These are phyloP conservation scores for Lablab purpureus DNA, from an alignment of 306 rosid genomes.

Conservation along the genomic window DNA sequence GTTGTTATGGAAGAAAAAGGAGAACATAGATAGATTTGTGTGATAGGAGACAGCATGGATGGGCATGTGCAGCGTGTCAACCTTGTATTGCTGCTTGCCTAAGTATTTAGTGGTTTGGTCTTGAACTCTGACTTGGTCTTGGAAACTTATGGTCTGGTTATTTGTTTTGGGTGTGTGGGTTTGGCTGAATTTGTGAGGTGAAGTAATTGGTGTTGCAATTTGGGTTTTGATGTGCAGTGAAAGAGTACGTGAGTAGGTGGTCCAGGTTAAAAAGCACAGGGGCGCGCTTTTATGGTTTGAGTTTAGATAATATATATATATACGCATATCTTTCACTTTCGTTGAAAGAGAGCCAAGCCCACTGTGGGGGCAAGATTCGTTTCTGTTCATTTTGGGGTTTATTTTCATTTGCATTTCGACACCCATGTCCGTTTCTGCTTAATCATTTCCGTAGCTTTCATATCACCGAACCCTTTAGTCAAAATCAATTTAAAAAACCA, in stretches of 20 bases:
- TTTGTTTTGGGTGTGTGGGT: background rate
- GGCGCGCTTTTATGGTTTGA: slow-evolving; percentile 38
- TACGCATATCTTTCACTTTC: slow-evolving; percentile 35
- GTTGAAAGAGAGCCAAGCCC: background rate
- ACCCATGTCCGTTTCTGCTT: slow-evolving; percentile 44
- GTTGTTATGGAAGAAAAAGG: background rate
- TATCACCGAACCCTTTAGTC: slow-evolving; percentile 50
- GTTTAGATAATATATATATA: slow-evolving; percentile 24
- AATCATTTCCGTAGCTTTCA: slow-evolving; percentile 47
- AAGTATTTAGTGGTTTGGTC: slow-evolving; percentile 3
- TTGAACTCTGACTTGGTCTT: slow-evolving; percentile 21
- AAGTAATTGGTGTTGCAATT: background rate
- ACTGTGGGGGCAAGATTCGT: slow-evolving; percentile 2
- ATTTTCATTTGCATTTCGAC: slow-evolving; percentile 36
- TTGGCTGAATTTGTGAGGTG: background rate
- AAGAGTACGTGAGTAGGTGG: slow-evolving; percentile 5
- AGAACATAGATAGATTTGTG: background rate
- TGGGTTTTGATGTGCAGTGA: slow-evolving; percentile 5
- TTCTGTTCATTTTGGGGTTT: background rate
- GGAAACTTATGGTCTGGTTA: background rate
- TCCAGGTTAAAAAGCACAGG: slow-evolving; percentile 2
- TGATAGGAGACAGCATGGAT: background rate
- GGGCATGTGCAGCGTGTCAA: slow-evolving; percentile 35
- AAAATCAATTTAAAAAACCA: slow-evolving; percentile 42
- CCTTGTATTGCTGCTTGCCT: background rate